Percentiles rank a stretch among this genome's conserved stretches.
Conservation (phyloP, 805 yeast genomes). For the Brettanomyces naardenensis region DNA sequence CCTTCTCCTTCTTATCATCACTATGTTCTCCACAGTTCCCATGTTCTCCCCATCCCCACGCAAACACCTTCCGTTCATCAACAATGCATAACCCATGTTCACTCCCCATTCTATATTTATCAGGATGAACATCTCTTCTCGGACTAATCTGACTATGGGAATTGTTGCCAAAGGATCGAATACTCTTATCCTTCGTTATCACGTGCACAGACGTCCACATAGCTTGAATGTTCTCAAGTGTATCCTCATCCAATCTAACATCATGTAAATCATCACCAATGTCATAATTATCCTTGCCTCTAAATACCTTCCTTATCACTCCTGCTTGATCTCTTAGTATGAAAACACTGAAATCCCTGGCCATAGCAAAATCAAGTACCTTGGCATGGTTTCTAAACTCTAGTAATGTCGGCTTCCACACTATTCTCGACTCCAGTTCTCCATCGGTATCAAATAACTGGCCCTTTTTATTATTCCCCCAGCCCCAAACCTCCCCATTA, state of each 20-base stretch:
- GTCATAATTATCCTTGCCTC: constrained; percentile 1
- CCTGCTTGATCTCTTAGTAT: neutral
- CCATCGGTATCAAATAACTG: constrained; percentile 31
- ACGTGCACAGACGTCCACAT: constrained; percentile 84
- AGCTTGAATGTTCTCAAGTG: constrained; percentile 25
- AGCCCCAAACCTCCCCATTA: constrained; percentile 44
- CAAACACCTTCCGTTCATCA: constrained; percentile 31
- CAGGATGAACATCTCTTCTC: neutral
- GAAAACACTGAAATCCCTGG: constrained; percentile 49
- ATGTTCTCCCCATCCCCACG: constrained; percentile 99
- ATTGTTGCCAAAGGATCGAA: constrained; percentile 63
- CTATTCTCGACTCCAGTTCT: constrained; percentile 9
- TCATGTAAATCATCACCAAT: neutral
- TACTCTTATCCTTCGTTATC: constrained; percentile 10
- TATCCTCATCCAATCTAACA: neutral
- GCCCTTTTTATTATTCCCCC: constrained; percentile 65
- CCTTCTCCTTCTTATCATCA: constrained; percentile 8
- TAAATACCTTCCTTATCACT: neutral
- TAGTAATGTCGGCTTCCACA: constrained; percentile 19
- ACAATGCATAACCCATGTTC: constrained; percentile 66
- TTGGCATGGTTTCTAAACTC: neutral
- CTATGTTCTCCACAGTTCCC: constrained; percentile 73
- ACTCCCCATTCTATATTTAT: constrained; percentile 52
- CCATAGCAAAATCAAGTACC: constrained; percentile 30
- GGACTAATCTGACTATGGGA: constrained; percentile 60